Percentiles rank a stretch among this genome's conserved stretches.
Conservation (phyloP, 768 basidiomycete species). For the Leccinum subgranulosum region DNA sequence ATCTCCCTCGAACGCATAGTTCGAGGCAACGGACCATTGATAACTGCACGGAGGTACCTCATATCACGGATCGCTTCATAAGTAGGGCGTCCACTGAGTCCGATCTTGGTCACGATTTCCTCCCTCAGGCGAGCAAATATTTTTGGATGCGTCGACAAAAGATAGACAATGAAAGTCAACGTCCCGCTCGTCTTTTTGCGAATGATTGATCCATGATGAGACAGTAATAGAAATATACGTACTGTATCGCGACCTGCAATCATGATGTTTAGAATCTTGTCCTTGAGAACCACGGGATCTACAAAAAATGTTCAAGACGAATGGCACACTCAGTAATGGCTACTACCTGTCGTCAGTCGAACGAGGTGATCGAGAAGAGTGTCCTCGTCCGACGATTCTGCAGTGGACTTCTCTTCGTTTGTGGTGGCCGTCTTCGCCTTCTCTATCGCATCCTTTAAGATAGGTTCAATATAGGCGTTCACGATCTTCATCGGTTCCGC, state of each 20-base stretch:
- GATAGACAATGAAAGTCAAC: slow-evolving; percentile 37
- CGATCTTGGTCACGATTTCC: slow-evolving; percentile 53
- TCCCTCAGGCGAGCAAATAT: slow-evolving; percentile 47
- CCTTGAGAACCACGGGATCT: slow-evolving; percentile 29
- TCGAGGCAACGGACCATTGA: slow-evolving; percentile 45
- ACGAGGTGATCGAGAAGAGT: slow-evolving; percentile 59
- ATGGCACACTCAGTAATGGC: slow-evolving; percentile 19
- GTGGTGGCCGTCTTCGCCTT: slow-evolving; percentile 31
- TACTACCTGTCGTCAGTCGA: slow-evolving; percentile 41
- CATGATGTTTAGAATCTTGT: slow-evolving; percentile 35
- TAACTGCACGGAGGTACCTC: slow-evolving; percentile 62
- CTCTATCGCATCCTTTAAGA: slow-evolving; percentile 41
- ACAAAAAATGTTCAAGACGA: not conserved
- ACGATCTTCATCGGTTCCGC: slow-evolving; percentile 50
- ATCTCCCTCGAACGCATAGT: not conserved
- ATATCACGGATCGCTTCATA: slow-evolving; percentile 57
- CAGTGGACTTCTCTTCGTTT: slow-evolving; percentile 21
- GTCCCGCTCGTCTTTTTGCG: slow-evolving; percentile 38
- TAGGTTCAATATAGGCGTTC: slow-evolving; percentile 50
- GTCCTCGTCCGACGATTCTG: slow-evolving; percentile 38
- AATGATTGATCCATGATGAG: not conserved
- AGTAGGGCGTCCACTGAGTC: slow-evolving; percentile 44
- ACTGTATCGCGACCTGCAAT: slow-evolving; percentile 33
- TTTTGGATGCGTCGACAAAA: slow-evolving; percentile 48
- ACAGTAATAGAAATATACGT: not conserved